phyloP scores from a whole-genome alignment of 306 rosid genomes.

The Rosa multiflora region DNA sequence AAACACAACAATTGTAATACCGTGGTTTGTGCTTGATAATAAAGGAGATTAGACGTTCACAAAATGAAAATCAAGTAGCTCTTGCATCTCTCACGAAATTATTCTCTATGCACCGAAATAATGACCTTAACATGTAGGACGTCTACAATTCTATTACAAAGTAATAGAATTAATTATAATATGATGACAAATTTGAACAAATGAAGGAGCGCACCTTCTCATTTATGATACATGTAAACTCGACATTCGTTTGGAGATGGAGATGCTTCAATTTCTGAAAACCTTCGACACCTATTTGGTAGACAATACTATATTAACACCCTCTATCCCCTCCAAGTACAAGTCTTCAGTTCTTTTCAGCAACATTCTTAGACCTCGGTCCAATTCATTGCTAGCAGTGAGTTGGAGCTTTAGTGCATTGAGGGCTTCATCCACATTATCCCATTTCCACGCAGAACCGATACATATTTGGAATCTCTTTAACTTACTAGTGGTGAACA shows the following conservation, averaged over 20 bases:
- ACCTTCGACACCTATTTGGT: slow-evolving; percentile 32
- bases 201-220: neutral
- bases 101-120: too few relatives aligned
- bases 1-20: too few relatives aligned
- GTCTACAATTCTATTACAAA: too few relatives aligned
- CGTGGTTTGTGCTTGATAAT: too few relatives aligned
- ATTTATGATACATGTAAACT: slow-evolving; percentile 26
- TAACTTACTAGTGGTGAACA: slow-evolving; percentile 23
- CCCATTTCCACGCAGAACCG: slow-evolving; percentile 28
- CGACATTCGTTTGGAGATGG: neutral
- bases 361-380: slow-evolving; percentile 25
- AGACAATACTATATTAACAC: slow-evolving; percentile 5
- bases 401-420: slow-evolving; percentile 2
- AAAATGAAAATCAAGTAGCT: too few relatives aligned
- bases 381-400: slow-evolving; percentile 22
- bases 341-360: slow-evolving; percentile 38
- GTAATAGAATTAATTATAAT: too few relatives aligned
- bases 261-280: slow-evolving; percentile 36
- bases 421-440: slow-evolving; percentile 26
- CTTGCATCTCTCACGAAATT: too few relatives aligned
- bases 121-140: too few relatives aligned
- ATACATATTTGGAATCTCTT: slow-evolving; percentile 36
- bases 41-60: too few relatives aligned
- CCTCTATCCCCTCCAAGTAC: slow-evolving; percentile 34
- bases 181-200: too few relatives aligned